Percentiles rank a stretch among this genome's conserved stretches.
Conservation (phyloP, 371 early-diverging fungal species). For the Amoeboaphelidium protococcarum region DNA sequence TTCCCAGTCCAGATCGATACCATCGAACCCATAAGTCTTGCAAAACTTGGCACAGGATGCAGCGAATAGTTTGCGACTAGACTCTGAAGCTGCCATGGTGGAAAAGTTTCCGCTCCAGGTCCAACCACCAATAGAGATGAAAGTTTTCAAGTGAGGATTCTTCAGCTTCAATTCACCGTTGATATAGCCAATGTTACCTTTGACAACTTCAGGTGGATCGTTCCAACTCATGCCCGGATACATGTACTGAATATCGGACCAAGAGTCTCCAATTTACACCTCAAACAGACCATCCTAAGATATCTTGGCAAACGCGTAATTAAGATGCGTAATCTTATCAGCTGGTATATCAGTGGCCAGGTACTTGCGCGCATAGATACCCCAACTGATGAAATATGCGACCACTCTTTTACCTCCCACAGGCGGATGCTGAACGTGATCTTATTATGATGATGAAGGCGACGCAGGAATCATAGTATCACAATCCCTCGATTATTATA, state of each 20-base stretch:
- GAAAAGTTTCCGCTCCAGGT: slow-evolving; percentile 1
- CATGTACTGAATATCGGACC: slow-evolving; percentile 2
- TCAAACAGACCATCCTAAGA: slow-evolving; percentile 2
- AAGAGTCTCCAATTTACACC: neutral
- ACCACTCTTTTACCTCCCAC: neutral
- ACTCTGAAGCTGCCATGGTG: neutral
- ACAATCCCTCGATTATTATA: no score
- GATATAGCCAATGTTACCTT: neutral
- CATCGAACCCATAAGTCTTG: slow-evolving; percentile 3
- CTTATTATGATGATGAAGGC: no score
- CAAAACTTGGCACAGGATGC: neutral
- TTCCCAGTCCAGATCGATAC: slow-evolving; percentile 5
- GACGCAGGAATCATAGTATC: no score
- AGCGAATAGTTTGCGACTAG: neutral
- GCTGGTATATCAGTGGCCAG: neutral
- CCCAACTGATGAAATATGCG: neutral
- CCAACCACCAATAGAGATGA: slow-evolving; percentile 3
- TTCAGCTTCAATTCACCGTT: slow-evolving; percentile 1
- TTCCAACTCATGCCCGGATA: neutral
- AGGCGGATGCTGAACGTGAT: no score
- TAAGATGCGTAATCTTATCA: neutral
- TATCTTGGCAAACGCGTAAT: neutral
- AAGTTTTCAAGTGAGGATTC: slow-evolving; percentile 1
- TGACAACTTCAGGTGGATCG: neutral
- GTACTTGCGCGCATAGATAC: neutral